Evolutionary conservation across 2,329 filamentous ascomycete genomes (phyloP).

Genomic region (Aphanoascus verrucosus): DNA sequence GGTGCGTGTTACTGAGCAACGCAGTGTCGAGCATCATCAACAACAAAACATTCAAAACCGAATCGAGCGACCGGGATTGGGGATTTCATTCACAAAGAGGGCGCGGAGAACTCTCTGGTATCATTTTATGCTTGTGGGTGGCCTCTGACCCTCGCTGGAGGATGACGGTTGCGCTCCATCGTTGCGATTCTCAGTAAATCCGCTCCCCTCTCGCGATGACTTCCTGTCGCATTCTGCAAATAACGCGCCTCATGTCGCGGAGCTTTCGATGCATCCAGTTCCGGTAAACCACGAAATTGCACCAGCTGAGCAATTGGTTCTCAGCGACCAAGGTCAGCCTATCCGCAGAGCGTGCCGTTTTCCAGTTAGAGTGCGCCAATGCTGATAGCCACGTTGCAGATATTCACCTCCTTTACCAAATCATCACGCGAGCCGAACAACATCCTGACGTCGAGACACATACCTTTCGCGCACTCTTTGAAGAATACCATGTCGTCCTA

Average conservation of each 20-base stretch:
- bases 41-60: slow-evolving; percentile 6
- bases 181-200: slow-evolving; percentile 9
- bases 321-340: slow-evolving; percentile 50
- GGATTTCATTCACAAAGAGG: neutral
- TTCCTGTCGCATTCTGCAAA: slow-evolving; percentile 31
- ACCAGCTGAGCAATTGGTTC: slow-evolving; percentile 35
- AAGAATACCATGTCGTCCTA: slow-evolving; percentile 69
- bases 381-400: slow-evolving; percentile 42
- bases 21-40: neutral
- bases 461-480: slow-evolving; percentile 67
- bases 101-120: neutral
- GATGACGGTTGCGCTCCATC: neutral
- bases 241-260: slow-evolving; percentile 37
- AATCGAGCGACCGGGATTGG: neutral
- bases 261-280: slow-evolving; percentile 42
- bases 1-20: neutral
- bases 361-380: neutral
- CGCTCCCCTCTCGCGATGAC: slow-evolving; percentile 28
- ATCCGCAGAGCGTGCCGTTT: neutral
- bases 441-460: slow-evolving; percentile 54
- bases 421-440: slow-evolving; percentile 61
- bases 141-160: neutral
- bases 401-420: slow-evolving; percentile 65
- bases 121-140: slow-evolving; percentile 1
- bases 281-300: slow-evolving; percentile 32